A percentile compares a stretch with the other conserved stretches of the same genome.
Evolutionary conservation across 306 rosid species (phyloP).

Genomic region (Prunus padus): DNA sequence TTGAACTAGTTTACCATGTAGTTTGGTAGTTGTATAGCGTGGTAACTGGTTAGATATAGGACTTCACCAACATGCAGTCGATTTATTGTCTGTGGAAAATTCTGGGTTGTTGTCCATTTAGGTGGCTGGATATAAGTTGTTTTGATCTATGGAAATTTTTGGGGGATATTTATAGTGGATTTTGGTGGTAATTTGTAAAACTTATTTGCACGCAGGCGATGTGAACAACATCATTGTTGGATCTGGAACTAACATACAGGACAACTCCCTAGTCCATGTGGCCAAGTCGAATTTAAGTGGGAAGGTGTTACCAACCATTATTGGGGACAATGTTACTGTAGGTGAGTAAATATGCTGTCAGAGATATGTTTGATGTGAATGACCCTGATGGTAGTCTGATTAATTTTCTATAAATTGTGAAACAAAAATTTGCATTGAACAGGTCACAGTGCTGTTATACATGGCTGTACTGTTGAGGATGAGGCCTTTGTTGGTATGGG

Average conservation of each 20-base stretch:
- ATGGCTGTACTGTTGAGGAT: constrained; percentile 91
- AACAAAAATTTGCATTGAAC: constrained; percentile 25
- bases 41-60: neutral
- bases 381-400: constrained; percentile 8
- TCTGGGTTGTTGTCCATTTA: neutral
- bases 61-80: neutral
- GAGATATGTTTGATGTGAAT: neutral
- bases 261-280: constrained; percentile 90
- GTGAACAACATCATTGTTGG: constrained; percentile 85
- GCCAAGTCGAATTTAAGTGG: constrained; percentile 86
- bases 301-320: constrained; percentile 82
- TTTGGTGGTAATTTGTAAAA: neutral
- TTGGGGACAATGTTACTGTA: constrained; percentile 89
- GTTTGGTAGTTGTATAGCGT: neutral
- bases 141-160: neutral
- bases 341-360: constrained; percentile 54
- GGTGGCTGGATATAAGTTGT: neutral
- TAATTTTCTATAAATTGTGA: constrained; percentile 11
- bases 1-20: neutral
- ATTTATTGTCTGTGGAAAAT: neutral
- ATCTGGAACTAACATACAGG: constrained; percentile 89
- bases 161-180: neutral
- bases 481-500: constrained; percentile 99
- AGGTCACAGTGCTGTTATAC: constrained; percentile 94
- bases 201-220: constrained; percentile 52